Evolutionary conservation across 306 rosid species (phyloP).

Genomic region (Crataegus laevigata): DNA sequence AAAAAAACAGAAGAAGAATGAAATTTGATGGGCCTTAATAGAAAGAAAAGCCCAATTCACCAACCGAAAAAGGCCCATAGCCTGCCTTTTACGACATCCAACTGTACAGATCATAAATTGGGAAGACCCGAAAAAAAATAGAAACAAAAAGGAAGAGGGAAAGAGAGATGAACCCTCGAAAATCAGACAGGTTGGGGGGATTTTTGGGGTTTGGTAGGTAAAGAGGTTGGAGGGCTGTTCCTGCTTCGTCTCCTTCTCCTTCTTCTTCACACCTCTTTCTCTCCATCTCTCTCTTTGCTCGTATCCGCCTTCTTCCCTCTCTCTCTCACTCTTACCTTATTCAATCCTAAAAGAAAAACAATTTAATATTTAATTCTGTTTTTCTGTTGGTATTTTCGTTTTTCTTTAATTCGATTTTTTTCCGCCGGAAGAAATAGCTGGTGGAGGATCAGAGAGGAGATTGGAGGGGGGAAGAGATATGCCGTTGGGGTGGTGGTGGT

Average conservation of each 20-base stretch:
- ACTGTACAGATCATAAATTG: neutral
- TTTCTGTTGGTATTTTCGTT: neutral
- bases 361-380: neutral
- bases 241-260: neutral
- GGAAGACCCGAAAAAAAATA: neutral
- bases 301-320: neutral
- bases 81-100: neutral
- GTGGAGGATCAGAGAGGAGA: neutral
- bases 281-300: neutral
- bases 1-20: too few species aligned
- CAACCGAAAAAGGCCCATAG: neutral
- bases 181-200: neutral
- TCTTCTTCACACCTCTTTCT: neutral
- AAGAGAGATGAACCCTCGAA: conserved; percentile 5
- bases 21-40: neutral
- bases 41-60: neutral
- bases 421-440: neutral
- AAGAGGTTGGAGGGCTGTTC: neutral
- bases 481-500: conserved; percentile 64
- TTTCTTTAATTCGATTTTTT: neutral
- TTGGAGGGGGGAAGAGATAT: conserved; percentile 29
- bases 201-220: conserved; percentile 2
- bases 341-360: neutral
- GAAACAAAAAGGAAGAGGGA: neutral
- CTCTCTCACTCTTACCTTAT: neutral